Percentiles rank a stretch among this genome's conserved stretches.
Evolutionary conservation across 495 filamentous ascomycete genomes (phyloP).

Genomic region (Venustampulla echinocandica): DNA sequence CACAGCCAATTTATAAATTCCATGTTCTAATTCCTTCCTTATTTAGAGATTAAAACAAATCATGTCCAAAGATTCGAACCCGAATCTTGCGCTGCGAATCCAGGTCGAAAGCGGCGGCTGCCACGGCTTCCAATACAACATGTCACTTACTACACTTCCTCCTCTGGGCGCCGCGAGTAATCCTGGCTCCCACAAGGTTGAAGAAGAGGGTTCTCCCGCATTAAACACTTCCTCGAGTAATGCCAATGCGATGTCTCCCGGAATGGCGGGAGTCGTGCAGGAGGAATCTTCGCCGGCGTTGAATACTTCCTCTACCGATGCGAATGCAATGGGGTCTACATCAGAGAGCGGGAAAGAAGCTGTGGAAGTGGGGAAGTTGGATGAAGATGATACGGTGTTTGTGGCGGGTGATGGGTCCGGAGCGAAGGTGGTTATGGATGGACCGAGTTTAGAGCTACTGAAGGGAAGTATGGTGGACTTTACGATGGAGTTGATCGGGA

Average conservation of each 20-base stretch:
- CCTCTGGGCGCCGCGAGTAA: slow-evolving; percentile 7
- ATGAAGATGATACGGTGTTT: slow-evolving; percentile 75
- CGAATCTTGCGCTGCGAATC: slow-evolving; percentile 75
- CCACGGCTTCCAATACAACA: slow-evolving; percentile 96
- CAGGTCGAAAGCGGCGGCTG: slow-evolving; percentile 88
- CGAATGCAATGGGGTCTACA: slow-evolving; percentile 6
- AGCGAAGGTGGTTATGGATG: slow-evolving; percentile 85
- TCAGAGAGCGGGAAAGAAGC: neutral
- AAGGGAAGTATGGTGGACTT: slow-evolving; percentile 93
- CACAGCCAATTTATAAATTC: neutral
- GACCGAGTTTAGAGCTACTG: slow-evolving; percentile 75
- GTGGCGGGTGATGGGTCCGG: slow-evolving; percentile 31
- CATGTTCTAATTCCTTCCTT: neutral
- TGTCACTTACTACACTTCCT: slow-evolving; percentile 64
- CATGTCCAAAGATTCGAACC: slow-evolving; percentile 64
- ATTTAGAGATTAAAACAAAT: slow-evolving; percentile 57
- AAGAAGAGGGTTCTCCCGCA: slow-evolving; percentile 9
- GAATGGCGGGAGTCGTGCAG: neutral
- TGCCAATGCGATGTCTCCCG: slow-evolving; percentile 9
- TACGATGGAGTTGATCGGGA: slow-evolving; percentile 94
- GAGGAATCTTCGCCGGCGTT: neutral
- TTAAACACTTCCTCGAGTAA: slow-evolving; percentile 12
- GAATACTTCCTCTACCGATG: slow-evolving; percentile 8
- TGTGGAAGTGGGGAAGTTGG: slow-evolving; percentile 32
- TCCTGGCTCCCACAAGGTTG: slow-evolving; percentile 1